phyloP scores from a whole-genome alignment of 371 early-diverging fungal genomes.

The Nematocida sp. region DNA sequence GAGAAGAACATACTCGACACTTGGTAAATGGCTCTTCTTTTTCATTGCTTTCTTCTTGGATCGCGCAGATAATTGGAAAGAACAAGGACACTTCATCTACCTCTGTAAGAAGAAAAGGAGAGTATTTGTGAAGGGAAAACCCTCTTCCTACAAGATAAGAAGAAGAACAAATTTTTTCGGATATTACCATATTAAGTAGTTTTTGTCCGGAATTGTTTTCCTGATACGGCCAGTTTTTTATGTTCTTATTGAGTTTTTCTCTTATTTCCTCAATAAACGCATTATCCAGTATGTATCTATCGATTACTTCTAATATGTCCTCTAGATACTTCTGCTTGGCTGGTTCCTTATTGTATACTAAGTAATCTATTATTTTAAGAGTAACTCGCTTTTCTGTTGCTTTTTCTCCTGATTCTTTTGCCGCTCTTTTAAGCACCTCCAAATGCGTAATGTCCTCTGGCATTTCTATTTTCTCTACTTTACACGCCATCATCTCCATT shows the following conservation, averaged over 20 bases:
- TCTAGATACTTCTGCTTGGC: slow-evolving; percentile 36
- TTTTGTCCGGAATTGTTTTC: slow-evolving; percentile 37
- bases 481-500: neutral
- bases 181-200: neutral
- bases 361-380: neutral
- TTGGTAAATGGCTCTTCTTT: neutral
- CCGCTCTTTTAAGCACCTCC: neutral
- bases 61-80: slow-evolving; percentile 25
- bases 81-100: neutral
- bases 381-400: slow-evolving; percentile 1
- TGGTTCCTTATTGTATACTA: neutral
- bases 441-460: neutral
- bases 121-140: slow-evolving; percentile 12
- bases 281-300: neutral
- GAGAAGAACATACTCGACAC: neutral
- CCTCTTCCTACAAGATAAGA: slow-evolving; percentile 11
- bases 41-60: neutral
- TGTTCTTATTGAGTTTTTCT: neutral
- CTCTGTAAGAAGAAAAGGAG: slow-evolving; percentile 22
- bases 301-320: neutral
- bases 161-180: neutral
- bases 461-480: neutral
- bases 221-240: slow-evolving; percentile 20
- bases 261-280: neutral
- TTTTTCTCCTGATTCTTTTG: neutral